Conservation (phyloP, 768 basidiomycete genomes). For the Tulasnella sp. region DNA sequence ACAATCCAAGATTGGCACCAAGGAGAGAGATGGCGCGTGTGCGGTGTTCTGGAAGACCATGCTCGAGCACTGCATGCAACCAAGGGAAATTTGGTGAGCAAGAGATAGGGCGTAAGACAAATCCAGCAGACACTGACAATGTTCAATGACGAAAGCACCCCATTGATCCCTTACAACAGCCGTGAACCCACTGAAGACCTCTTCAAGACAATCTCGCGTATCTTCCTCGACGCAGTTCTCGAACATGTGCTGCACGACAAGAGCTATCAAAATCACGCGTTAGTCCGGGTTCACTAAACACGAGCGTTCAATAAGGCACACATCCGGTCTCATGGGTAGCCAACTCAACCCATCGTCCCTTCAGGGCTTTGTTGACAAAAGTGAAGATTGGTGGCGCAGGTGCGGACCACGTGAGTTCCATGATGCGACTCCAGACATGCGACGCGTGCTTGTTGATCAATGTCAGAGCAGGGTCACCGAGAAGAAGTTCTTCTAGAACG, state of each 20-base stretch:
- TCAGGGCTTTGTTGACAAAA: slow-evolving; percentile 78
- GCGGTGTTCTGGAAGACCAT: slow-evolving; percentile 66
- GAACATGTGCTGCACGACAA: slow-evolving; percentile 22
- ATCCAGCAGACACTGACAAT: neutral
- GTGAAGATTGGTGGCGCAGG: slow-evolving; percentile 84
- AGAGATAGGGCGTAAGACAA: no score
- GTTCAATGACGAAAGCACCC: slow-evolving; percentile 50
- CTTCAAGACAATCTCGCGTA: slow-evolving; percentile 20
- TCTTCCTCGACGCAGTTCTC: slow-evolving; percentile 22
- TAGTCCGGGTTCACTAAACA: neutral
- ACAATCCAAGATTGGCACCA: slow-evolving; percentile 64
- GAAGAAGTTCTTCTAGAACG: slow-evolving; percentile 74
- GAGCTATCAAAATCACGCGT: neutral
- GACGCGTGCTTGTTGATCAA: slow-evolving; percentile 85
- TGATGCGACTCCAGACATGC: slow-evolving; percentile 88
- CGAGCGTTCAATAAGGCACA: slow-evolving; percentile 23
- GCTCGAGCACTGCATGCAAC: slow-evolving; percentile 55
- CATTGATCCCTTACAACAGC: slow-evolving; percentile 81
- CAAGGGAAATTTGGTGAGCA: neutral
- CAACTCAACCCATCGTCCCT: slow-evolving; percentile 80
- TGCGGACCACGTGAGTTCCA: slow-evolving; percentile 81
- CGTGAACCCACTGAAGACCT: slow-evolving; percentile 34
- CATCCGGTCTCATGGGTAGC: slow-evolving; percentile 89
- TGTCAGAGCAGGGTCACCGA: slow-evolving; percentile 76
- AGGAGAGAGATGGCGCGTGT: slow-evolving; percentile 70